A percentile compares a stretch with the other conserved stretches of the same genome.
Evolutionary conservation across 129 eudicot genomes (phyloP).

Genomic region (Heracleum sosnowskyi): DNA sequence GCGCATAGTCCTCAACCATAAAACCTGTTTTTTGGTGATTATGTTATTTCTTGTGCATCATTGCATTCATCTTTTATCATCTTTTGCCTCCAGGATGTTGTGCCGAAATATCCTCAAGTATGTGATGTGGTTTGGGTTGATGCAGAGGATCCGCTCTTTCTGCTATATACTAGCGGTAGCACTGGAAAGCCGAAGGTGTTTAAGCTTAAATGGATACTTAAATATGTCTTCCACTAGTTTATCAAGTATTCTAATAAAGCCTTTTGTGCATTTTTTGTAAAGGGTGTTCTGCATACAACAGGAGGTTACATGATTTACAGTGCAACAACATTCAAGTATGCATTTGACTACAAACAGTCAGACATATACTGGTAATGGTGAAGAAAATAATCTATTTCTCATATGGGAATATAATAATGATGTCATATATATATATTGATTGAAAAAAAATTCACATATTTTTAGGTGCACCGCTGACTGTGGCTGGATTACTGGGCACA

Average conservation of each 20-base stretch:
- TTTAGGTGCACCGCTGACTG: conserved; percentile 99
- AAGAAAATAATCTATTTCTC: not conserved
- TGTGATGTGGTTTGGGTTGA: conserved; percentile 95
- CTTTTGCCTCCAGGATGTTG: conserved; percentile 53
- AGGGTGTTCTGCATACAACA: conserved; percentile 98
- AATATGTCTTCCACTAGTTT: conserved; percentile 7
- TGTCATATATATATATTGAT: not conserved
- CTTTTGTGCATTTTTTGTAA: conserved; percentile 14
- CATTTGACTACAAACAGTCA: conserved; percentile 93
- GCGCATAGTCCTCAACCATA: not conserved
- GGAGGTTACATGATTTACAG: conserved; percentile 97
- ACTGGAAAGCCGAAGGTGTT: conserved; percentile 97
- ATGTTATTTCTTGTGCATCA: not conserved
- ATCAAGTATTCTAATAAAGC: conserved; percentile 2
- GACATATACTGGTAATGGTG: conserved; percentile 72
- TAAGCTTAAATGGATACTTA: conserved; percentile 4
- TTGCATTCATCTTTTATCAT: conserved; percentile 8
- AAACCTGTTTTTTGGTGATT: not conserved
- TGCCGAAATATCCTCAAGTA: conserved; percentile 57
- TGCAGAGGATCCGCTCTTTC: conserved; percentile 92
- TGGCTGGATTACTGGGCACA: conserved; percentile 99
- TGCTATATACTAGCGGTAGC: conserved; percentile 97
- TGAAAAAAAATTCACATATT: conserved; percentile 3
- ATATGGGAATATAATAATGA: not conserved
- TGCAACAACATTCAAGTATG: conserved; percentile 95